A percentile compares a stretch with the other conserved stretches of the same genome.
These are phyloP conservation scores for Nannizziopsis barbatae DNA, from an alignment of 2,329 filamentous ascomycete genomes.

Conservation along the genomic window DNA sequence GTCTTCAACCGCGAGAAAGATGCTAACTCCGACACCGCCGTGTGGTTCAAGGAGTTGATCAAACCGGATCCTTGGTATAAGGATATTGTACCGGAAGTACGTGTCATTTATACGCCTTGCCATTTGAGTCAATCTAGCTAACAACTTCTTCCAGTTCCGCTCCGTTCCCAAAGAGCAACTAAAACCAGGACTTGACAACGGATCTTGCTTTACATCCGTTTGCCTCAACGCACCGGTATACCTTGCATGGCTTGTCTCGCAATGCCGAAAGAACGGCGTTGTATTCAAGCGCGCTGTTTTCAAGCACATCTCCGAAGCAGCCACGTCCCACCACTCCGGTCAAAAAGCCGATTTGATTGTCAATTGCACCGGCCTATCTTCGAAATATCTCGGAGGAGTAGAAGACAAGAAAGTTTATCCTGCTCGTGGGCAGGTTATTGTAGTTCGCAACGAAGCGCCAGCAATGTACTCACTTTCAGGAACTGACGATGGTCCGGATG, in stretches of 20 bases:
- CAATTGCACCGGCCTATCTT: constrained; percentile 74
- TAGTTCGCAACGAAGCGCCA: constrained; percentile 67
- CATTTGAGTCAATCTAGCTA: neutral
- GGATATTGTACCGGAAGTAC: constrained; percentile 56
- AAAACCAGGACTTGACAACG: constrained; percentile 55
- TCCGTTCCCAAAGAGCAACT: constrained; percentile 49
- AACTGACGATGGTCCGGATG: constrained; percentile 60
- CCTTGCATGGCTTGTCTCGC: constrained; percentile 70
- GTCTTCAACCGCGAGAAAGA: constrained; percentile 57
- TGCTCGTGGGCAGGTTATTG: constrained; percentile 68
- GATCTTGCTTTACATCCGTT: constrained; percentile 66
- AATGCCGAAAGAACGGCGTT: constrained; percentile 64
- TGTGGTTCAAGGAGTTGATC: constrained; percentile 58
- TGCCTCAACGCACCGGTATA: constrained; percentile 89
- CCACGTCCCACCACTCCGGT: constrained; percentile 47
- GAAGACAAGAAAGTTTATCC: constrained; percentile 62
- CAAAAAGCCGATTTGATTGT: constrained; percentile 56
- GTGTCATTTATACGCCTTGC: constrained; percentile 13
- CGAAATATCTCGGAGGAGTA: constrained; percentile 68
- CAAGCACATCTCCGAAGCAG: constrained; percentile 62
- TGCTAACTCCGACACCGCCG: constrained; percentile 40
- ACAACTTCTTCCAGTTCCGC: constrained; percentile 42
- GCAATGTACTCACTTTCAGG: constrained; percentile 61
- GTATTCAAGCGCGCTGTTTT: constrained; percentile 53
- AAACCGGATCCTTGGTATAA: constrained; percentile 62